Conservation (phyloP, 208 protist genomes). For the Blastocrithidia nonstop region DNA sequence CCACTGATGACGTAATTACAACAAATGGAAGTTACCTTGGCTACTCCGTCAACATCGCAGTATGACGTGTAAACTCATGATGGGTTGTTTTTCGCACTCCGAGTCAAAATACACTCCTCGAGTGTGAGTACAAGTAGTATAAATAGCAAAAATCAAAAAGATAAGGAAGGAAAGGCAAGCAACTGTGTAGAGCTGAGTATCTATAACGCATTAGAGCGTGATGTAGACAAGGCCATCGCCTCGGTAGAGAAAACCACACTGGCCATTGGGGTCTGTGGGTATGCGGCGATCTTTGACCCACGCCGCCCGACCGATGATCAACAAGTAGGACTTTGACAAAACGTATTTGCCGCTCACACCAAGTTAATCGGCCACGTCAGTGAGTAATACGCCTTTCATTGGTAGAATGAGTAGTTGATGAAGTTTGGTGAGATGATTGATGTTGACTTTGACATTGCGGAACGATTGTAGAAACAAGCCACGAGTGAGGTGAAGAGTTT, state of each 20-base stretch:
- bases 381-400: conserved; percentile 59
- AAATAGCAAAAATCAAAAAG: too few relatives aligned
- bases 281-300: conserved; percentile 50
- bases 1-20: conserved; percentile 19
- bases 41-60: conserved; percentile 4
- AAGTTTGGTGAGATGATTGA: conserved; percentile 51
- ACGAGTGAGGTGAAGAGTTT: conserved; percentile 15
- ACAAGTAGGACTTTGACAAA: conserved; percentile 63
- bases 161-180: too few relatives aligned
- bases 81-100: conserved; percentile 22
- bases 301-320: conserved; percentile 55
- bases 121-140: too few relatives aligned
- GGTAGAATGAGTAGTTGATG: conserved; percentile 56
- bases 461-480: conserved; percentile 15
- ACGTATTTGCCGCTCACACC: conserved; percentile 13
- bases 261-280: conserved; percentile 61
- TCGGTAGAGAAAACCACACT: conserved; percentile 22
- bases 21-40: conserved; percentile 16
- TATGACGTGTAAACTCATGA: conserved; percentile 14
- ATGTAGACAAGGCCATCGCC: neutral
- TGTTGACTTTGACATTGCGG: conserved; percentile 28
- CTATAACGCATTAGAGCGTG: conserved; percentile 30
- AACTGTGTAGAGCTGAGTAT: conserved; percentile 24
- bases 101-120: too few relatives aligned
- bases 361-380: conserved; percentile 18